Percentiles rank a stretch among this genome's conserved stretches.
These are phyloP conservation scores for Wickerhamomyces strasburgensis DNA, from an alignment of 805 yeast genomes.

Conservation along the genomic window DNA sequence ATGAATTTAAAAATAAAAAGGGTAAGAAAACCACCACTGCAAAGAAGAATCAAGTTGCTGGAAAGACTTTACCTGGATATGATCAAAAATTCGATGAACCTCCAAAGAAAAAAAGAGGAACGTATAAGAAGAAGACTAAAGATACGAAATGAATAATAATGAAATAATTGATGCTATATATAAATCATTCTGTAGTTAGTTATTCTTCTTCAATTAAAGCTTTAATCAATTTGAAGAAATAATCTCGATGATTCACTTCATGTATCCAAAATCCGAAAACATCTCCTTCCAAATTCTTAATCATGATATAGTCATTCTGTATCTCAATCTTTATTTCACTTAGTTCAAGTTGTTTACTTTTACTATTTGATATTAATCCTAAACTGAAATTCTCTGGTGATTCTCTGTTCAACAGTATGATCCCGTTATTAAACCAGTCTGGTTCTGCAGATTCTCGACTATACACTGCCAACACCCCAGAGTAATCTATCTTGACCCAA, in stretches of 20 bases:
- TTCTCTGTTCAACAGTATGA: constrained; percentile 62
- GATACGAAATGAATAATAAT: not conserved
- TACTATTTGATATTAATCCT: constrained; percentile 57
- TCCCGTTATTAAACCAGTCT: constrained; percentile 52
- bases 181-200: not conserved
- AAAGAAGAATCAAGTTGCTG: constrained; percentile 25
- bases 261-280: constrained; percentile 79
- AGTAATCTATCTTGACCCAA: constrained; percentile 67
- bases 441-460: constrained; percentile 39
- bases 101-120: constrained; percentile 26
- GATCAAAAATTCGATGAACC: constrained; percentile 17
- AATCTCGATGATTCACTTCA: constrained; percentile 59
- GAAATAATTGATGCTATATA: not conserved
- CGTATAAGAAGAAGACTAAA: constrained; percentile 24
- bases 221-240: constrained; percentile 43
- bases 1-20: constrained; percentile 16
- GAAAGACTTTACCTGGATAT: constrained; percentile 19
- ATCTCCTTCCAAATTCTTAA: constrained; percentile 62
- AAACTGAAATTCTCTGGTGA: constrained; percentile 68
- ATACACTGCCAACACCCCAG: constrained; percentile 67
- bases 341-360: constrained; percentile 33
- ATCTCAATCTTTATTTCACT: constrained; percentile 60
- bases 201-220: constrained; percentile 15
- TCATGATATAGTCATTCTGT: constrained; percentile 64
- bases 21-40: constrained; percentile 14